These are phyloP conservation scores for Conticribra guillardii DNA, from an alignment of 108 stramenopile species.

Conservation along the genomic window DNA sequence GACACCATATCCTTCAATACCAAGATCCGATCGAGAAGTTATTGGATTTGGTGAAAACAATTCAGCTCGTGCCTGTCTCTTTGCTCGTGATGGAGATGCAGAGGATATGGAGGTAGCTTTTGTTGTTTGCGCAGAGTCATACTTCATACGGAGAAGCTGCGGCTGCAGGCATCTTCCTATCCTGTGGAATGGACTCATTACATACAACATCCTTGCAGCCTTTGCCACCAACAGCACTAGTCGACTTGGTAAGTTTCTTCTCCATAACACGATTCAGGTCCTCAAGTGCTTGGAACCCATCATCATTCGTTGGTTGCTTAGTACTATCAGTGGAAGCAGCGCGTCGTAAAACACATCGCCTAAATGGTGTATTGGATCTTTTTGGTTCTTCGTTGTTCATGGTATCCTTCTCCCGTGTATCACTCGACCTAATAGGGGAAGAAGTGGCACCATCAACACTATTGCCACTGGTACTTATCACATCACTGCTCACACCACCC, in stretches of 20 bases:
- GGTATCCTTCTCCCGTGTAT: too few species aligned
- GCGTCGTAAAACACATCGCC: conserved; percentile 39
- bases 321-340: conserved; percentile 10
- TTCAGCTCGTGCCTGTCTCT: too few species aligned
- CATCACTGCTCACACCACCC: background rate
- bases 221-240: background rate
- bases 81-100: too few species aligned
- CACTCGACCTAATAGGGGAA: too few species aligned
- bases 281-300: conserved; percentile 34
- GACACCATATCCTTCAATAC: conserved; percentile 35
- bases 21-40: conserved; percentile 32
- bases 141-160: too few species aligned
- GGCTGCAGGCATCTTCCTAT: too few species aligned
- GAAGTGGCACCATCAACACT: background rate
- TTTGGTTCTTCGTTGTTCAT: conserved; percentile 14
- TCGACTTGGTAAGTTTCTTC: background rate
- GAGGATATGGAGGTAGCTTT: too few species aligned
- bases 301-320: conserved; percentile 1
- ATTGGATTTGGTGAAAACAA: conserved; percentile 5
- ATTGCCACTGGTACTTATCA: too few species aligned
- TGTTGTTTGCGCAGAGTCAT: too few species aligned
- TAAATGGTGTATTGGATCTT: conserved; percentile 44
- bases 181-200: background rate
- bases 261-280: conserved; percentile 14
- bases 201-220: conserved; percentile 6